Base-by-base conservation (phyloP, 257 asterid species). In the Nicotiana obtusifolia region DNA sequence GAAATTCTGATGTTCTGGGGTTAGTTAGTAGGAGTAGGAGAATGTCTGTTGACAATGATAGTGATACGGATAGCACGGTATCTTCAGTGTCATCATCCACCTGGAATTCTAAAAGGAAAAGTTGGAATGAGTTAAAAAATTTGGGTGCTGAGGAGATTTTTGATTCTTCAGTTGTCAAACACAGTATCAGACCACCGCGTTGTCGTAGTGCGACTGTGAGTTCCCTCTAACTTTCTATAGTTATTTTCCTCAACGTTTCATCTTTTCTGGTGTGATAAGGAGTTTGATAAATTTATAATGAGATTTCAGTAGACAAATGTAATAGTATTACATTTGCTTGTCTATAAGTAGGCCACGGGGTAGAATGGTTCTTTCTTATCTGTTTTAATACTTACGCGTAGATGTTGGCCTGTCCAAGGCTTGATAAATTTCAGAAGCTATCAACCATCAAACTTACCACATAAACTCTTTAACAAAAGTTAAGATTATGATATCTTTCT, bases 51-150 rank as follows among this genome's bases (percentile, higher is more conserved):
- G 89, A 84, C 47, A 86, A 87, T 75, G 92, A 91, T 83, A 85
- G 92, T 17, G 94, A 91, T 84, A 83, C 84, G 3, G 94, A 89
- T 64, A 83, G 93, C 71, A 78, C 84, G 22, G 2, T 82, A 19
- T 91, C 92, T 2, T 87, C 87, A 10, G 54, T 84, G 5, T 85
- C 90, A 5, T 81, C 89, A 9, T 73, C 80, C 5, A 56, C 77
- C 5, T 77, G 62, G 13, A 56, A 81, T 4, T 80, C 90, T 10
- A 92, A 85, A 89, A 82, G 98, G 81, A 87, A 92, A 82, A 92
- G 97, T 90, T 93, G 98, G 98, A 88, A 83, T 5, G 90, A 88
- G 44, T 88, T 94, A 0, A 95, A 92, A n/a, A 85, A 87, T 49
- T 68, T 87, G 57, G 89, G 87, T 35, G 87, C 84, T 3, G 88